These are phyloP conservation scores for Suillus tomentosus DNA, from an alignment of 768 basidiomycete genomes.

Conservation along the genomic window DNA sequence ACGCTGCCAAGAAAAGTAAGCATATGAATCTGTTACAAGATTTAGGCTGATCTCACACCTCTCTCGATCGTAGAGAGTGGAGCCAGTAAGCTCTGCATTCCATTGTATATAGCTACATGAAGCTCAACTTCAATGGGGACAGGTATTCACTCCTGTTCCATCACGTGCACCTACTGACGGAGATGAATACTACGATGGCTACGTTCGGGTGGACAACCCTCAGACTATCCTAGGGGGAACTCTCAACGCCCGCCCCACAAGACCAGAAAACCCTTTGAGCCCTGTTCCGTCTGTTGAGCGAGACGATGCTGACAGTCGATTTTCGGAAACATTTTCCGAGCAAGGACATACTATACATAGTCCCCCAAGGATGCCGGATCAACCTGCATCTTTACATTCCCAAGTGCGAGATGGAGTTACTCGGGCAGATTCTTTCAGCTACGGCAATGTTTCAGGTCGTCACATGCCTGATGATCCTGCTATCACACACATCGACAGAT, in stretches of 20 bases:
- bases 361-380: conserved; percentile 27
- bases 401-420: conserved; percentile 14
- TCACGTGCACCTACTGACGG: conserved; percentile 35
- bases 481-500: conserved; percentile 24
- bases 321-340: conserved; percentile 27
- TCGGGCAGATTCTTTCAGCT: conserved; percentile 24
- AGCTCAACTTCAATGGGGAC: conserved; percentile 13
- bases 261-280: conserved; percentile 19
- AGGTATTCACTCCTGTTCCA: conserved; percentile 36
- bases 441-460: conserved; percentile 14
- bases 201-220: conserved; percentile 33
- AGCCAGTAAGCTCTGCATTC: conserved; percentile 28
- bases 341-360: conserved; percentile 23
- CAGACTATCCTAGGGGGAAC: conserved; percentile 34
- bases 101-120: neutral
- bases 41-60: neutral
- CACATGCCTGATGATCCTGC: conserved; percentile 21
- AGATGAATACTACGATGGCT: conserved; percentile 35
- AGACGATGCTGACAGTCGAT: conserved; percentile 17
- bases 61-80: conserved; percentile 26
- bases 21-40: neutral
- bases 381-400: conserved; percentile 14
- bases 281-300: conserved; percentile 25
- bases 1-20: conserved; percentile 13
- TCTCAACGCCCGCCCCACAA: conserved; percentile 35